phyloP scores from a whole-genome alignment of 345 rosid species.

The Citrus australasica region DNA sequence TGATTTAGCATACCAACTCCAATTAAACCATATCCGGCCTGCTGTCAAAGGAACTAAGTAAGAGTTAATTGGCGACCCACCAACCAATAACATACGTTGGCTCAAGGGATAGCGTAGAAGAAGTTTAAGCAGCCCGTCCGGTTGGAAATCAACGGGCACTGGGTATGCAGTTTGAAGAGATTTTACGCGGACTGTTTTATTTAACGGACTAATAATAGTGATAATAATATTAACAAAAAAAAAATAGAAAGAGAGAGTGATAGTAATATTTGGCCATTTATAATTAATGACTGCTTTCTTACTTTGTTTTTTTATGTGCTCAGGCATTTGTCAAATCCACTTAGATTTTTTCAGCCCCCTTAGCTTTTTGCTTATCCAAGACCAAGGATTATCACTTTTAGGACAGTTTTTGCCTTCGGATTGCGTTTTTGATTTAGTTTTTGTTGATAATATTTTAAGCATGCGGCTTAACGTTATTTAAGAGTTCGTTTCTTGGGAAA shows the following conservation, averaged over 20 bases:
- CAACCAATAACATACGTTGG: neutral
- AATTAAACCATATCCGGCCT: no score
- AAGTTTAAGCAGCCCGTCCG: neutral
- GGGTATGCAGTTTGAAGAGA: no score
- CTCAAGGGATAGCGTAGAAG: neutral
- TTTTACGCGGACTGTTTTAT: no score
- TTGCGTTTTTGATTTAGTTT: neutral
- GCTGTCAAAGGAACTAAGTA: no score
- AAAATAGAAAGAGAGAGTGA: no score
- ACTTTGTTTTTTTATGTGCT: neutral
- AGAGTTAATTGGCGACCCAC: neutral
- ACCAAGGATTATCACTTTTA: neutral
- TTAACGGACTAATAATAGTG: no score
- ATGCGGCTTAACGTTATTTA: no score
- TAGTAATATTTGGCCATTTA: neutral
- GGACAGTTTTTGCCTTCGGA: neutral
- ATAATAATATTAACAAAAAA: neutral
- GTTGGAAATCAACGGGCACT: neutral
- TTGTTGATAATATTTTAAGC: neutral
- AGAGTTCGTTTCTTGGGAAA: no score
- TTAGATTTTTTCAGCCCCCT: neutral
- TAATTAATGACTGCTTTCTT: no score
- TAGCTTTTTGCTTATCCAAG: conserved; percentile 11
- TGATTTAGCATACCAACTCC: no score
- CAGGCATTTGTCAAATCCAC: conserved; percentile 24